Conservation (phyloP, 2,329 filamentous ascomycete genomes). For the Penicillium frequentans region DNA sequence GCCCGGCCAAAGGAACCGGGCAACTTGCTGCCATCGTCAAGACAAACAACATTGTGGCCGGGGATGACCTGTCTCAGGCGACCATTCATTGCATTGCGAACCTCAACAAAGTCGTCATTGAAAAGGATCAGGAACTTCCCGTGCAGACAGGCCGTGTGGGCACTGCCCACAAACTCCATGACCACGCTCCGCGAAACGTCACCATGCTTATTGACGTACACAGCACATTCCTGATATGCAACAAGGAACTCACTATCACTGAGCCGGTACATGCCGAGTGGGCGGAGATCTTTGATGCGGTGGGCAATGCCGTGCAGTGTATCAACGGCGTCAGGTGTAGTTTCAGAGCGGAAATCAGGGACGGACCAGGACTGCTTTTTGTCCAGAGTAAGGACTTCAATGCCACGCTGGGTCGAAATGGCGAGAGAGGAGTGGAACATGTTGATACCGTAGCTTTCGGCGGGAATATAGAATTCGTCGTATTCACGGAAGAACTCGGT, state of each 20-base stretch:
- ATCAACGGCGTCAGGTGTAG: conserved; percentile 56
- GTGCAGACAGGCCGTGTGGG: conserved; percentile 81
- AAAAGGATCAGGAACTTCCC: conserved; percentile 91
- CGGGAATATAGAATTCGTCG: conserved; percentile 97
- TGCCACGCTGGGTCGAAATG: conserved; percentile 85
- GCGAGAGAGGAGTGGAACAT: conserved; percentile 94
- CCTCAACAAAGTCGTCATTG: conserved; percentile 94
- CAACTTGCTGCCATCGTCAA: conserved; percentile 70
- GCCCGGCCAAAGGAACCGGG: conserved; percentile 45
- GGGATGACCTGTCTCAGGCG: conserved; percentile 91
- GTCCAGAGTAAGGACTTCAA: conserved; percentile 94
- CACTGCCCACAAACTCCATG: conserved; percentile 98
- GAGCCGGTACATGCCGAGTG: conserved; percentile 94
- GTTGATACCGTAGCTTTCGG: conserved; percentile 92
- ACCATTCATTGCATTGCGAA: conserved; percentile 94
- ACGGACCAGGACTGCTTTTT: conserved; percentile 96
- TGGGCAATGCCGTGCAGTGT: conserved; percentile 81
- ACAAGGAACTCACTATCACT: conserved; percentile 90
- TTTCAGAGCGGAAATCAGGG: conserved; percentile 70
- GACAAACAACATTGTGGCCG: conserved; percentile 81
- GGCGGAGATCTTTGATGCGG: conserved; percentile 78
- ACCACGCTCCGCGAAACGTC: conserved; percentile 92
- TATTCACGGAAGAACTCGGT: conserved; percentile 98
- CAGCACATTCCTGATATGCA: conserved; percentile 91
- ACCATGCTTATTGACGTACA: conserved; percentile 97